Base-by-base conservation (phyloP, 164 flowering plant species). In the Saururus chinensis region DNA sequence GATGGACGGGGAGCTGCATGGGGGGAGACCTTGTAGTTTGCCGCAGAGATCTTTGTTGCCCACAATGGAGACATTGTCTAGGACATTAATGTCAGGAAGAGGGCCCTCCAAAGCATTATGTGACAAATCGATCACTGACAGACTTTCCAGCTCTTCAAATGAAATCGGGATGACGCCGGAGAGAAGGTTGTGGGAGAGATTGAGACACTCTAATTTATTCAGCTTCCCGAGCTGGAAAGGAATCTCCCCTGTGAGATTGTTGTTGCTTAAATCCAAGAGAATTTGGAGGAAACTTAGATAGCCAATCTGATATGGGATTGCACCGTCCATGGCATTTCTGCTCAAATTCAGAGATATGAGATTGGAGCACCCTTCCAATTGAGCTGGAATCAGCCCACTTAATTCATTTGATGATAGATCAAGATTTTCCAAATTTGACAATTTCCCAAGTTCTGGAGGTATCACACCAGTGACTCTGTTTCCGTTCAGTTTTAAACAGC, bases 141-240 rank as follows among this genome's bases (percentile, higher is more conserved):
- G 62, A 4, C 56, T 19, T 0, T 41, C 53, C 20, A 87, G 77
- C 68, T 71, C 78, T 4, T 26, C 70, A 2, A 87, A 57, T 53
- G 57, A 62, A 19, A 53, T 40, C 20, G 89, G 89, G 1, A 87
- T 77, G 12, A 53, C 0, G 51, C 90, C 88, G 1, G 80, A 68
- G 12, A 84, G 68, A 1, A 63, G 69, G 66, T 84, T 87, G 66
- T 74, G 61, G 70, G 87, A 82, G 19, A 84, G 77, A 62, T 87
- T 86, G 40, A 86, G 61, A 48, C 64, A 16, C 69, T 74, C 77
- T 66, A 84, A 42, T 0, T 21, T 16, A 1, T 19, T 24, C 48
- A 83, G 68, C 64, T 80, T 78, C 1, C 82, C 78, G 0, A 85
- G 72, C 57, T 77, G 74, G 0, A 25, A 7, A 20, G 87, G n/a